A percentile compares a stretch with the other conserved stretches of the same genome.
These are phyloP conservation scores for Scheffersomyces illinoinensis DNA, from an alignment of 1,139 yeast species.

Conservation along the genomic window DNA sequence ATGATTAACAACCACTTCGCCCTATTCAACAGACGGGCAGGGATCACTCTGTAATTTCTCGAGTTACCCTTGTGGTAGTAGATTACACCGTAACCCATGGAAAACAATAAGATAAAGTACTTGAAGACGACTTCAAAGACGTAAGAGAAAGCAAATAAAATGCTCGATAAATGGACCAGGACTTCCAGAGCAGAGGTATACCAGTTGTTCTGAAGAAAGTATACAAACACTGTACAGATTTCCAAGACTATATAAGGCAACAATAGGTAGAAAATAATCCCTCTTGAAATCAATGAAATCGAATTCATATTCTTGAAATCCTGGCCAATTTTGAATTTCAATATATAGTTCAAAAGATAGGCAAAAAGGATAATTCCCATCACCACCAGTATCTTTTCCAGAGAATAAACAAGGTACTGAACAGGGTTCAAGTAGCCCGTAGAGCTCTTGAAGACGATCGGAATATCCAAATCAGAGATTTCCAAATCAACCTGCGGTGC, in stretches of 20 bases:
- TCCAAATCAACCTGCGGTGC: conserved; percentile 22
- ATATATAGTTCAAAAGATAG: conserved; percentile 27
- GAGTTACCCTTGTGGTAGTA: conserved; percentile 29
- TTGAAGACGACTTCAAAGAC: conserved; percentile 7
- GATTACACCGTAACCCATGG: conserved; percentile 44
- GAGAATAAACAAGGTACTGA: conserved; percentile 20
- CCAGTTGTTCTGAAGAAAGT: conserved; percentile 18
- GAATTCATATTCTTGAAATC: conserved; percentile 33
- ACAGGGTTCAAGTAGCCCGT: conserved; percentile 30
- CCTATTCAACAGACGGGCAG: conserved; percentile 17
- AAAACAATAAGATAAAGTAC: conserved; percentile 26
- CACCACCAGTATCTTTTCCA: conserved; percentile 15
- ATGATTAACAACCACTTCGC: conserved; percentile 17
- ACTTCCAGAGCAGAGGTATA: not conserved
- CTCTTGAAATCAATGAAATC: conserved; percentile 36
- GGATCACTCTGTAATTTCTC: conserved; percentile 28
- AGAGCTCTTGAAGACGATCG: conserved; percentile 23
- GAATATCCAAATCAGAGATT: conserved; percentile 13
- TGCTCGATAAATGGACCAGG: not conserved
- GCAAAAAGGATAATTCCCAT: conserved; percentile 19
- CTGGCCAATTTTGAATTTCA: conserved; percentile 28
- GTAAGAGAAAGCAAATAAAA: conserved; percentile 2
- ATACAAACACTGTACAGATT: conserved; percentile 11
- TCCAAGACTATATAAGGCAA: conserved; percentile 21
- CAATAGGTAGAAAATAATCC: conserved; percentile 29